Percentiles rank a stretch among this genome's conserved stretches.
These are phyloP conservation scores for Cocos nucifera DNA, from an alignment of 176 grass and related monocot genomes.

Conservation along the genomic window DNA sequence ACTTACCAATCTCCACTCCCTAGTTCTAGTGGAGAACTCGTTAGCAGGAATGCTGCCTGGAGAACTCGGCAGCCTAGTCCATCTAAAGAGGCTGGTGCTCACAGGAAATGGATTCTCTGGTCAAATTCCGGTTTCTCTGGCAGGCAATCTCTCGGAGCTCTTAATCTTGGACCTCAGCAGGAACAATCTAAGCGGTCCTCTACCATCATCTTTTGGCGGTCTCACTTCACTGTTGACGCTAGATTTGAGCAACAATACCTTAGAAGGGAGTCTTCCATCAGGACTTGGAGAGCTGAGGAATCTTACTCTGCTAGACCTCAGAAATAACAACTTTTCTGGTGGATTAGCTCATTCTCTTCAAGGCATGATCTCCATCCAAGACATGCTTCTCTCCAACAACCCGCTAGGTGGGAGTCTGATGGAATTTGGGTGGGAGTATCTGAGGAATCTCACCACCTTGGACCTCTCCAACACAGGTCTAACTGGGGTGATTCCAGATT, in stretches of 20 bases:
- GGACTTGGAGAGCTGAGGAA: conserved; percentile 37
- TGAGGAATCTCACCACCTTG: conserved; percentile 49
- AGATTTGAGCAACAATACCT: conserved; percentile 67
- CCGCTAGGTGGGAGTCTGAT: conserved; percentile 41
- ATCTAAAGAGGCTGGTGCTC: conserved; percentile 58
- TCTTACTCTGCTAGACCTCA: conserved; percentile 66
- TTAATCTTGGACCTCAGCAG: conserved; percentile 51
- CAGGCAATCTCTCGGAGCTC: conserved; percentile 28
- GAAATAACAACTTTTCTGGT: conserved; percentile 72
- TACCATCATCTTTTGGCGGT: conserved; percentile 48
- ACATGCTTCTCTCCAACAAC: conserved; percentile 72
- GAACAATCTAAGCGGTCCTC: conserved; percentile 47
- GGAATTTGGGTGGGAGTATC: conserved; percentile 27
- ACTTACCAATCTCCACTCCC: conserved; percentile 53
- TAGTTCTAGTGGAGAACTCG: conserved; percentile 70
- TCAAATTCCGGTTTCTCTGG: conserved; percentile 46
- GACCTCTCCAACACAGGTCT: conserved; percentile 50
- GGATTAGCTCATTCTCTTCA: conserved; percentile 24
- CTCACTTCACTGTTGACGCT: conserved; percentile 63
- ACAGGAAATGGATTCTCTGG: conserved; percentile 57
- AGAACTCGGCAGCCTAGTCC: conserved; percentile 37
- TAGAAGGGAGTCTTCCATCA: conserved; percentile 44
- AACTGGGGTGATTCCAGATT: conserved; percentile 41
- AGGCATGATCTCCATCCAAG: conserved; percentile 44
- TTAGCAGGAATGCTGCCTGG: conserved; percentile 41